Base-by-base conservation (phyloP, 2,329 filamentous ascomycete species). In the Berkeleyomyces basicola region DNA sequence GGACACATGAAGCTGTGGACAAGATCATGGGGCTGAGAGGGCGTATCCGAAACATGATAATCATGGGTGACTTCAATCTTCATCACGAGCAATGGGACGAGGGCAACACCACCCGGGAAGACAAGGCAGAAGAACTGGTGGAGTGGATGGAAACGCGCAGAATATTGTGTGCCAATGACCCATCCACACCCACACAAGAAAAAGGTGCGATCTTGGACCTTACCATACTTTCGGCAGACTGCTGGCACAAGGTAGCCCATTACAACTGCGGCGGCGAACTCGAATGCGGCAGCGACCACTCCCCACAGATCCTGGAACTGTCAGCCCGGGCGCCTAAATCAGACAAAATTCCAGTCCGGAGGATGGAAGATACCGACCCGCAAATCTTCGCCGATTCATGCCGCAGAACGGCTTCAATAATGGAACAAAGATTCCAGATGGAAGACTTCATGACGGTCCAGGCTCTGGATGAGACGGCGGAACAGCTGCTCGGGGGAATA, bases 201-300 rank as follows among this genome's bases (percentile, higher is more conserved):
- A 14, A 16, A 14, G 58, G 39, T 0, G 58, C 11, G 7, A 40
- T 60, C 9, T 16, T 60, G 10, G 58, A 60, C 42, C 58, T 46
- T n/a, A n/a, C n/a, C n/a, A n/a, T n/a, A n/a, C n/a, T n/a, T n/a
- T n/a, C n/a, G n/a, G n/a, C n/a, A n/a, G 1, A 60, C 58, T 10
- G 44, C 10, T 36, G 39, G 40, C 9, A n/a, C 16, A 44, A 42
- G 4, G 58, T 60, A 7, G 4, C 10, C 10, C 3, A 36, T 3
- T 60, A 46, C 7, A 6, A 44, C 4, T 10, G 2, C 2, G 31
- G 39, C 58, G 31, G 58, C 4, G 42, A 46, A 10, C 42, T 60
- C n/a, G 58, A 60, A 47, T 60, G 42, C 43, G 58, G 58, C n/a
- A 60, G 58, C 42, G 58, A 60, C 58, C 58, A 60, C 58, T 60